Conservation (phyloP, 2,329 filamentous ascomycete species). For the Aspergillus hortae region DNA sequence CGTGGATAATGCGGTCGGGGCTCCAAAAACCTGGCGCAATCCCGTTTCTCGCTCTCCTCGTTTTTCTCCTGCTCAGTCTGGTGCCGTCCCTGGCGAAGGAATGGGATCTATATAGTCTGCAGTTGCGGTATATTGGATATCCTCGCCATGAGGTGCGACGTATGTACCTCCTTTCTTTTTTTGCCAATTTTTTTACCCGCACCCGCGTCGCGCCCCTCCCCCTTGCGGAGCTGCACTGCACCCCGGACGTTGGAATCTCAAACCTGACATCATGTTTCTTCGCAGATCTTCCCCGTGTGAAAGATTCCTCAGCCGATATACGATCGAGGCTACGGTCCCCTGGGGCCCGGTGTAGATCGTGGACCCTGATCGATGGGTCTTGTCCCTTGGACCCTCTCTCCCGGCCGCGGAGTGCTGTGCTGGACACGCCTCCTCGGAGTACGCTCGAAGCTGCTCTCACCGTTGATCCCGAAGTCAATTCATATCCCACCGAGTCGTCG, state of each 20-base stretch:
- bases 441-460: conserved; percentile 17
- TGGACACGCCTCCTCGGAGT: conserved; percentile 13
- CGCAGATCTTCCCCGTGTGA: conserved; percentile 25
- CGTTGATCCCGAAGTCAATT: conserved; percentile 17
- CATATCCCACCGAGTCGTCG: conserved; percentile 18
- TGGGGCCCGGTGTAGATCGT: conserved; percentile 15
- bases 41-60: conserved; percentile 29
- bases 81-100: conserved; percentile 30
- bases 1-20: conserved; percentile 33
- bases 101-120: conserved; percentile 26
- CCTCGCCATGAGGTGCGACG: conserved; percentile 20
- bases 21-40: conserved; percentile 32
- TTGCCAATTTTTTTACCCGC: background rate
- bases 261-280: background rate
- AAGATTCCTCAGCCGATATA: conserved; percentile 18
- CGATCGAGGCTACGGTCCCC: conserved; percentile 14
- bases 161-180: conserved; percentile 16
- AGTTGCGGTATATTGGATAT: conserved; percentile 25
- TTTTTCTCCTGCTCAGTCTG: conserved; percentile 32
- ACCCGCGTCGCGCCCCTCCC: no score
- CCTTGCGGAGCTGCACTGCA: no score
- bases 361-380: conserved; percentile 10
- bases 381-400: conserved; percentile 9
- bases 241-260: no score
- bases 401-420: conserved; percentile 9